Conservation (phyloP, 2,329 filamentous ascomycete genomes). For the Trichocomaceae sp. region DNA sequence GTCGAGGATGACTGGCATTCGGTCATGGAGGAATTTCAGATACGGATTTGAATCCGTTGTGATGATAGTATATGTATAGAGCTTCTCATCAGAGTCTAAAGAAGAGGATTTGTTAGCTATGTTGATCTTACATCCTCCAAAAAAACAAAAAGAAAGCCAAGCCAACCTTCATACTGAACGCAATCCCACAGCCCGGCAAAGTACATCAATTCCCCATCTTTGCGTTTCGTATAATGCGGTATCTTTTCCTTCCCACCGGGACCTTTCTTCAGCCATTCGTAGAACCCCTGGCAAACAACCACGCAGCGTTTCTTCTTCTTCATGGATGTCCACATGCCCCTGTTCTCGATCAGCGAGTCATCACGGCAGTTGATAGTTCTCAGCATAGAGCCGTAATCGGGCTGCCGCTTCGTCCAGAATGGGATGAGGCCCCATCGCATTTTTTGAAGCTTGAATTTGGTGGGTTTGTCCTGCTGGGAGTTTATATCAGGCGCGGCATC, state of each 20-base stretch:
- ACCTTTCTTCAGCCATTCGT: conserved; percentile 85
- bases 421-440: conserved; percentile 97
- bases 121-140: neutral
- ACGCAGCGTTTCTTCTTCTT: conserved; percentile 84
- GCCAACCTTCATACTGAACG: conserved; percentile 65
- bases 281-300: conserved; percentile 86
- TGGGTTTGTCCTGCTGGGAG: conserved; percentile 17
- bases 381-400: conserved; percentile 69
- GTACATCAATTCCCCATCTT: conserved; percentile 77
- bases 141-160: conserved; percentile 3
- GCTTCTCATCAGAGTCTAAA: conserved; percentile 56
- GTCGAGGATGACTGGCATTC: conserved; percentile 91
- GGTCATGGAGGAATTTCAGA: conserved; percentile 79
- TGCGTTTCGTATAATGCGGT: conserved; percentile 75
- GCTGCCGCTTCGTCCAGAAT: conserved; percentile 82
- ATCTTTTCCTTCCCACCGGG: conserved; percentile 66
- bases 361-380: conserved; percentile 94
- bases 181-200: conserved; percentile 91
- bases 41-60: conserved; percentile 81
- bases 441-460: conserved; percentile 72
- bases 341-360: conserved; percentile 68
- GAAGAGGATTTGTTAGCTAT: neutral
- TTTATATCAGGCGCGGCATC: neutral
- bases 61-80: conserved; percentile 89
- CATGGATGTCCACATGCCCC: conserved; percentile 88